Conservation (phyloP, 352 stramenopile species). For the Paralagenidium karlingii region DNA sequence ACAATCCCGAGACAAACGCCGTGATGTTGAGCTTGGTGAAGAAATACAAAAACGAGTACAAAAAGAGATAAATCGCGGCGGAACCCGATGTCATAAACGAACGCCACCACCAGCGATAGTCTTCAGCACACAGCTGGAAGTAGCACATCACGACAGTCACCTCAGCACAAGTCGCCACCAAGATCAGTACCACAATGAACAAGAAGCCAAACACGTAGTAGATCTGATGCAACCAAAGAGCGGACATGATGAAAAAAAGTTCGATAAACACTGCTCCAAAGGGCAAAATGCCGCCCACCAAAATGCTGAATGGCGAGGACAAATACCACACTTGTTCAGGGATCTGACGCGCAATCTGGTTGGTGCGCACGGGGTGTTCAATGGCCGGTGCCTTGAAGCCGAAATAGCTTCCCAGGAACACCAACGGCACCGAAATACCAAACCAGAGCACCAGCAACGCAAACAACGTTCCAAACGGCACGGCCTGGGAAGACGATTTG, state of each 20-base stretch:
- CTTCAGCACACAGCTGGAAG: slow-evolving; percentile 98
- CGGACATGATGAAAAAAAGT: slow-evolving; percentile 99
- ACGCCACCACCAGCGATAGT: slow-evolving; percentile 98
- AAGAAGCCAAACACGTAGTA: slow-evolving; percentile 99
- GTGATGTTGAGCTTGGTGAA: slow-evolving; percentile 97
- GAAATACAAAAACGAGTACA: slow-evolving; percentile 99
- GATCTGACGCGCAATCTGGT: slow-evolving; percentile 86
- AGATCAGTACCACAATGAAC: slow-evolving; percentile 96
- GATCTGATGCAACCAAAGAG: slow-evolving; percentile 98
- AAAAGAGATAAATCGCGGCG: slow-evolving; percentile 95
- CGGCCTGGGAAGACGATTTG: slow-evolving; percentile 75
- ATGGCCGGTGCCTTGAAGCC: slow-evolving; percentile 84
- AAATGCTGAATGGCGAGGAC: slow-evolving; percentile 86
- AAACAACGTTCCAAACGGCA: slow-evolving; percentile 96
- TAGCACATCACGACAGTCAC: slow-evolving; percentile 99
- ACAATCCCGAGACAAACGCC: slow-evolving; percentile 81
- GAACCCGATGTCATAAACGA: slow-evolving; percentile 94
- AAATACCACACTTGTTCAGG: slow-evolving; percentile 95
- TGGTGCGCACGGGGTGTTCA: slow-evolving; percentile 83
- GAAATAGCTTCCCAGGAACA: slow-evolving; percentile 98
- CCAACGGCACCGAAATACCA: slow-evolving; percentile 94
- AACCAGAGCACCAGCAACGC: slow-evolving; percentile 97
- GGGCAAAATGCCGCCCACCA: slow-evolving; percentile 96
- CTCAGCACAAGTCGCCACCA: slow-evolving; percentile 96
- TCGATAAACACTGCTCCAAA: slow-evolving; percentile 99